These are phyloP conservation scores for Liriodendron chinense DNA, from an alignment of 164 flowering plant species.

Conservation along the genomic window DNA sequence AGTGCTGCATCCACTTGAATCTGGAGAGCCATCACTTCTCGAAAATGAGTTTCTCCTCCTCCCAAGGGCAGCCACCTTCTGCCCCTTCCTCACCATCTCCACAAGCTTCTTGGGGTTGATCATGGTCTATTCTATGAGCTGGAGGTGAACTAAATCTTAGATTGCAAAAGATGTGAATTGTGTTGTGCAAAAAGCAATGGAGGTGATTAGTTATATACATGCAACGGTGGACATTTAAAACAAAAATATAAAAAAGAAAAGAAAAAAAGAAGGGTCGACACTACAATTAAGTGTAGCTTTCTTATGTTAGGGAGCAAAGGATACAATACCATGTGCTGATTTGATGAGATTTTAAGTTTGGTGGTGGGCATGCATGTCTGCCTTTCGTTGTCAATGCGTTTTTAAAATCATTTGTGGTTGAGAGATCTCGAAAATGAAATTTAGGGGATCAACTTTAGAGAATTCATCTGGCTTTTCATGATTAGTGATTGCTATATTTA, in stretches of 20 bases:
- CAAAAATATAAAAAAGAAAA: too few relatives aligned
- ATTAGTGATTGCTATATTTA: too few relatives aligned
- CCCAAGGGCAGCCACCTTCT: constrained; percentile 7
- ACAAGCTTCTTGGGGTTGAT: constrained; percentile 9
- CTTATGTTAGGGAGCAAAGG: background rate
- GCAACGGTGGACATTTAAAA: background rate
- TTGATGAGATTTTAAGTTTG: background rate
- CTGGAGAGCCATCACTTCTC: background rate
- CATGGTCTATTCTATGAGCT: background rate
- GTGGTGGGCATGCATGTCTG: background rate
- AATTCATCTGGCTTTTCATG: too few relatives aligned
- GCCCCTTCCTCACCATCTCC: constrained; percentile 8
- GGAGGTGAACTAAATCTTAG: background rate
- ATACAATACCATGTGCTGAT: constrained; percentile 1
- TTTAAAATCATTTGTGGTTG: background rate
- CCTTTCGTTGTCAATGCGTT: background rate
- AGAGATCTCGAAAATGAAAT: background rate
- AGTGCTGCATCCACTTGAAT: background rate
- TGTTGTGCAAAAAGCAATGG: background rate
- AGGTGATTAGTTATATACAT: background rate
- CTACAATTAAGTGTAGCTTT: background rate
- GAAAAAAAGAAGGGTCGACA: too few relatives aligned
- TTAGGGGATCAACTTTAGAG: background rate
- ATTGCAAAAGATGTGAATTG: background rate
- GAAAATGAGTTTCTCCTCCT: background rate